Evolutionary conservation across 2,329 filamentous ascomycete genomes (phyloP).

Genomic region (Epicoccum sorghinum): DNA sequence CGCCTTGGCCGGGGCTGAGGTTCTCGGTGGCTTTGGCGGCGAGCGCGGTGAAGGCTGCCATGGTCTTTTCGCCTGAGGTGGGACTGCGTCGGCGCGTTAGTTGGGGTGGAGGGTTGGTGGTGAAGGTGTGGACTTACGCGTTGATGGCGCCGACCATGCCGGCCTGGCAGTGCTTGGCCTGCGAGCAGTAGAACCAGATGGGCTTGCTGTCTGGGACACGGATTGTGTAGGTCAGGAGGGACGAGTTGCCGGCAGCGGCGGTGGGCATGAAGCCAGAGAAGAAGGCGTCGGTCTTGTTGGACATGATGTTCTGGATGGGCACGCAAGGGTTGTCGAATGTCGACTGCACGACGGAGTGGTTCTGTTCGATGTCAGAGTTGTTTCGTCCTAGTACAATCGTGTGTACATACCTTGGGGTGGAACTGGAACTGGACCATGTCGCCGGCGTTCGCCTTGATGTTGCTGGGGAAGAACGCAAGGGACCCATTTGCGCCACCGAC

Average conservation of each 20-base stretch:
- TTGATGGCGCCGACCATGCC: constrained; percentile 82
- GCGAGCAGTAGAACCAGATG: constrained; percentile 80
- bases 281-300: constrained; percentile 61
- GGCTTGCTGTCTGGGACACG: constrained; percentile 71
- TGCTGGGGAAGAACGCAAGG: constrained; percentile 70
- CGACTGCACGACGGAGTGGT: constrained; percentile 82
- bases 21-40: constrained; percentile 50
- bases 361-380: constrained; percentile 46
- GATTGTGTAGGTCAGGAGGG: constrained; percentile 72
- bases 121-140: constrained; percentile 59
- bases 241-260: constrained; percentile 38
- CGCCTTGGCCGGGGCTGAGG: constrained; percentile 48
- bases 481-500: constrained; percentile 62
- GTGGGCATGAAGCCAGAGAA: constrained; percentile 71
- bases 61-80: constrained; percentile 44
- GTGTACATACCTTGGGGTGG: constrained; percentile 49
- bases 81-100: constrained; percentile 34
- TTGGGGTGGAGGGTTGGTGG: not conserved
- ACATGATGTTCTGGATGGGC: constrained; percentile 58
- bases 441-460: constrained; percentile 67
- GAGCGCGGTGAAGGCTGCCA: constrained; percentile 42
- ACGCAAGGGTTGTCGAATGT: constrained; percentile 73
- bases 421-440: constrained; percentile 62
- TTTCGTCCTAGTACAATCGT: not conserved
- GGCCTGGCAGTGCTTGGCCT: constrained; percentile 73